Evolutionary conservation across 805 yeast genomes (phyloP).

Genomic region (Starmerella etchellsii): DNA sequence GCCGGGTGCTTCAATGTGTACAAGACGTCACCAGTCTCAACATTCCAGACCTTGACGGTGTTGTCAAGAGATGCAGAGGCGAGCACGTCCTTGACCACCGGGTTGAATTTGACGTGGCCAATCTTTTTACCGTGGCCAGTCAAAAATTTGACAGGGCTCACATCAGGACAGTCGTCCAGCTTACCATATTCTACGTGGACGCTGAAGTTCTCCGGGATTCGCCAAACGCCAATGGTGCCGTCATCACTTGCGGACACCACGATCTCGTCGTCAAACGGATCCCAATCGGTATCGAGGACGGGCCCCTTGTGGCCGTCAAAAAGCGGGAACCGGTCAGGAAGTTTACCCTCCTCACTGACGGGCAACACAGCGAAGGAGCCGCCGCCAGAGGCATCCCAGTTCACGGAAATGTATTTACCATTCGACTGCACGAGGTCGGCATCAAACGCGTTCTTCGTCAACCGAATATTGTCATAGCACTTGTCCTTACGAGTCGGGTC

Average conservation of each 20-base stretch:
- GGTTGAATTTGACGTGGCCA: constrained; percentile 83
- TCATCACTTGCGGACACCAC: constrained; percentile 75
- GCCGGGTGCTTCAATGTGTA: constrained; percentile 76
- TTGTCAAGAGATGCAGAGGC: constrained; percentile 88
- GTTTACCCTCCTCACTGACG: constrained; percentile 69
- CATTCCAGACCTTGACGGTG: constrained; percentile 82
- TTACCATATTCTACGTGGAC: constrained; percentile 35
- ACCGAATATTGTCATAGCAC: constrained; percentile 50
- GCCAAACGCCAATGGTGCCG: constrained; percentile 75
- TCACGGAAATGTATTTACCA: constrained; percentile 72
- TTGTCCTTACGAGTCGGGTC: constrained; percentile 65
- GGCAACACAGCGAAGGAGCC: constrained; percentile 97
- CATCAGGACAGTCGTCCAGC: constrained; percentile 50
- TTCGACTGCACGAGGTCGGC: constrained; percentile 78
- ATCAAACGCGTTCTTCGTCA: constrained; percentile 83
- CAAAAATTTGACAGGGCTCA: constrained; percentile 56
- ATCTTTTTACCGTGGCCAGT: constrained; percentile 88
- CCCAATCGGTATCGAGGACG: constrained; percentile 89
- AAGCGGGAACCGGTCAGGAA: constrained; percentile 84
- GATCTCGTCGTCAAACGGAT: constrained; percentile 70
- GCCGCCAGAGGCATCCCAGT: constrained; percentile 93
- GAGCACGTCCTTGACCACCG: constrained; percentile 71
- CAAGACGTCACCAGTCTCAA: constrained; percentile 57
- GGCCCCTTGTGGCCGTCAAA: constrained; percentile 94
- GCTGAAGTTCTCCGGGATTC: constrained; percentile 69